These are phyloP conservation scores for Berkeleyomyces basicola DNA, from an alignment of 2,329 filamentous ascomycete genomes.

Conservation along the genomic window DNA sequence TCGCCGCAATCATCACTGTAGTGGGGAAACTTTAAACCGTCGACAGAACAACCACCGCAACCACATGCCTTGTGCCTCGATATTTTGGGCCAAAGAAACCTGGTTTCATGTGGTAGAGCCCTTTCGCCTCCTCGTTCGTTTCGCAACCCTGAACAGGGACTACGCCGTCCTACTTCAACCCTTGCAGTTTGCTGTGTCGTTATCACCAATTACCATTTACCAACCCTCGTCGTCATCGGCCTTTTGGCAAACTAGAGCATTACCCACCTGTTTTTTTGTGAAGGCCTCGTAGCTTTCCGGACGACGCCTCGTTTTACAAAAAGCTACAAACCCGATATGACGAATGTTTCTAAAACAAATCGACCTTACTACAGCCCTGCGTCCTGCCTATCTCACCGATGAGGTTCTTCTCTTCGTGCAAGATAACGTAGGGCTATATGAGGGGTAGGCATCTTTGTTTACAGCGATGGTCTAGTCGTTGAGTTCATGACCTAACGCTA, in stretches of 20 bases:
- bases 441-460: constrained; percentile 49
- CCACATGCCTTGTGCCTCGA: background rate
- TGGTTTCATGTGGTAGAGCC: too few species aligned
- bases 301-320: background rate
- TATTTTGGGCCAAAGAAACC: background rate
- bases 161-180: background rate
- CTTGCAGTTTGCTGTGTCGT: background rate
- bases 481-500: constrained; percentile 11
- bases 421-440: constrained; percentile 91
- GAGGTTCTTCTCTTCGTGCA: constrained; percentile 93
- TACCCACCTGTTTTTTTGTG: background rate
- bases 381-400: constrained; percentile 81
- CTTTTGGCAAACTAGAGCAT: background rate
- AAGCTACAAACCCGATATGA: constrained; percentile 26
- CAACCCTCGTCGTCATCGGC: too few species aligned
- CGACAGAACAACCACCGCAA: background rate
- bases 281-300: background rate
- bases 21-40: background rate
- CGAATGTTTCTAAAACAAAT: constrained; percentile 96
- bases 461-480: background rate
- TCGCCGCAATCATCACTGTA: background rate
- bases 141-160: background rate
- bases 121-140: background rate
- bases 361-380: constrained; percentile 89
- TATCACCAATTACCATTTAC: background rate